phyloP scores from a whole-genome alignment of 2,329 filamentous ascomycete species.

The Aspergillus niger region DNA sequence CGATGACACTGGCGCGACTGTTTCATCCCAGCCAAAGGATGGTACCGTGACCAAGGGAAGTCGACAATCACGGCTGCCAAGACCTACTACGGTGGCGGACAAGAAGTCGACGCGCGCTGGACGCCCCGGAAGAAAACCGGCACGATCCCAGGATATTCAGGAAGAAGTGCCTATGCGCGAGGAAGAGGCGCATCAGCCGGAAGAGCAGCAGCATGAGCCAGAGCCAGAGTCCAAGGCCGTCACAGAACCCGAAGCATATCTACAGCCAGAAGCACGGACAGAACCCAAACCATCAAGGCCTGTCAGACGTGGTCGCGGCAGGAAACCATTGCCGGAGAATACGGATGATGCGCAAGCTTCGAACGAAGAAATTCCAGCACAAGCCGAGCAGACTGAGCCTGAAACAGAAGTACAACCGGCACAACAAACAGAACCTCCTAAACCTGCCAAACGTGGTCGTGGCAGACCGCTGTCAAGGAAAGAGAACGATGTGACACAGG shows the following conservation, averaged over 20 bases:
- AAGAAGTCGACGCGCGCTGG: constrained; percentile 21
- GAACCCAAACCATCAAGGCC: constrained; percentile 2
- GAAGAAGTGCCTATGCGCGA: constrained; percentile 1
- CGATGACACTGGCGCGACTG: constrained; percentile 1
- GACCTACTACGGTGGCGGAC: constrained; percentile 16
- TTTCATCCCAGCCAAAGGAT: not conserved
- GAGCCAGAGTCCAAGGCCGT: not conserved
- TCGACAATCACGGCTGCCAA: not conserved
- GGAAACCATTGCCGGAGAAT: constrained; percentile 12
- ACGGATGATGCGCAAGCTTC: constrained; percentile 13
- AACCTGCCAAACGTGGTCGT: too few relatives aligned
- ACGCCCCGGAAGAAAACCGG: constrained; percentile 13
- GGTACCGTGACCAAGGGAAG: not conserved
- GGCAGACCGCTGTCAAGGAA: too few relatives aligned
- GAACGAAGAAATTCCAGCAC: not conserved
- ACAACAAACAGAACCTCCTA: too few relatives aligned
- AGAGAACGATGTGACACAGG: too few relatives aligned
- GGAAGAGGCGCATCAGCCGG: not conserved
- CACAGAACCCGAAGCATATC: constrained; percentile 6
- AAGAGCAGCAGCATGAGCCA: not conserved
- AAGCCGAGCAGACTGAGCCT: not conserved
- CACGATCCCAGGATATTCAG: not conserved
- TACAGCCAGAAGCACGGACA: constrained; percentile 1
- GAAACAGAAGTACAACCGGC: too few relatives aligned
- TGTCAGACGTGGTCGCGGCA: constrained; percentile 19